A percentile compares a stretch with the other conserved stretches of the same genome.
Evolutionary conservation across 441 rosid genomes (phyloP).

Genomic region (Mallotus japonicus): DNA sequence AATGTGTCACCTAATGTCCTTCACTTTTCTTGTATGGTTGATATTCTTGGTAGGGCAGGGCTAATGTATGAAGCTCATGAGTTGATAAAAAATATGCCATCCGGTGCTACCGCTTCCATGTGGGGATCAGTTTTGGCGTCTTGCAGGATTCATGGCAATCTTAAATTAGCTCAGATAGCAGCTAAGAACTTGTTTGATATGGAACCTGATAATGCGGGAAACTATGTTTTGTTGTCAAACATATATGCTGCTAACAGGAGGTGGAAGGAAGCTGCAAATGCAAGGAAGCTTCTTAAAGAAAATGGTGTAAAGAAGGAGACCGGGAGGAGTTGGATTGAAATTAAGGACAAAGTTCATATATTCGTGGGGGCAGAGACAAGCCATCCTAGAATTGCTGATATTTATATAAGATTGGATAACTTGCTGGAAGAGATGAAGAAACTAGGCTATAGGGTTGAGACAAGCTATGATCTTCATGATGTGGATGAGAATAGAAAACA

Average conservation of each 20-base stretch:
- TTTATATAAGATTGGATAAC: constrained; percentile 42
- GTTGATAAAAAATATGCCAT: constrained; percentile 56
- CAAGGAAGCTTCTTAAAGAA: constrained; percentile 60
- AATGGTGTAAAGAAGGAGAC: constrained; percentile 53
- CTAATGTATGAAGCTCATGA: constrained; percentile 54
- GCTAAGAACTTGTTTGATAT: constrained; percentile 57
- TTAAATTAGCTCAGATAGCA: constrained; percentile 65
- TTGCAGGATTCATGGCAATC: constrained; percentile 55
- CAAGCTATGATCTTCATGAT: constrained; percentile 55
- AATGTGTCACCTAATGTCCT: constrained; percentile 48
- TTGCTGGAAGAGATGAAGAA: constrained; percentile 48
- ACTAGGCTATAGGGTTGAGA: constrained; percentile 46
- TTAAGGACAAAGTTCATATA: constrained; percentile 56
- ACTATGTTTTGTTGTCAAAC: constrained; percentile 63
- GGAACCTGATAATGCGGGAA: constrained; percentile 80
- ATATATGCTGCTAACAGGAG: constrained; percentile 53
- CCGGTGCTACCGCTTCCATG: constrained; percentile 59
- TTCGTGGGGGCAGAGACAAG: constrained; percentile 60
- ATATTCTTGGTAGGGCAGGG: constrained; percentile 73
- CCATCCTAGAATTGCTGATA: constrained; percentile 57
- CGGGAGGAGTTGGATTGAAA: constrained; percentile 81
- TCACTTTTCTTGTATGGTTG: constrained; percentile 89
- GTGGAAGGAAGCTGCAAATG: constrained; percentile 62
- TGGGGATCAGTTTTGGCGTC: constrained; percentile 83
- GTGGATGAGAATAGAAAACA: constrained; percentile 54